Conservation (phyloP, 1,284 basidiomycete genomes). For the Grifola frondosa region DNA sequence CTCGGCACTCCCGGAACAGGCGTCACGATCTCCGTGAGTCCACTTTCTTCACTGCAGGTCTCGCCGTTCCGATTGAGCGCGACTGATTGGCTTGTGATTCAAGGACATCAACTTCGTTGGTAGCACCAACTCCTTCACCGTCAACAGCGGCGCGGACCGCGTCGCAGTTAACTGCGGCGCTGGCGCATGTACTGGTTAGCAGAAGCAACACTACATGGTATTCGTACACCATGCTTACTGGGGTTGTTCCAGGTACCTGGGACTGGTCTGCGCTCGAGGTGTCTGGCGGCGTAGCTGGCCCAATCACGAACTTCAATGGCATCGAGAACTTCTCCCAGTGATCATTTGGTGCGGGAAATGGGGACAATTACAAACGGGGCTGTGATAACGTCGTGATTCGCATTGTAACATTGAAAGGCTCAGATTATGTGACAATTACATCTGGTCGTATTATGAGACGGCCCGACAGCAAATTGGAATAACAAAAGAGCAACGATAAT, state of each 20-base stretch:
- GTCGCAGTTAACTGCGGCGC: slow-evolving; percentile 35
- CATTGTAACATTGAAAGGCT: no score
- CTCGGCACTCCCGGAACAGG: slow-evolving; percentile 39
- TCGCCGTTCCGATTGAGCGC: neutral
- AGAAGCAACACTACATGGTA: no score
- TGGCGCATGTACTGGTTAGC: slow-evolving; percentile 31
- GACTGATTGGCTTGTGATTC: neutral
- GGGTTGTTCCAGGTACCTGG: slow-evolving; percentile 44
- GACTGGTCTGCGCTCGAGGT: slow-evolving; percentile 49
- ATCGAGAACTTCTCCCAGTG: slow-evolving; percentile 37
- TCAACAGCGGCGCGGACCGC: slow-evolving; percentile 27
- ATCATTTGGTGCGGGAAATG: no score
- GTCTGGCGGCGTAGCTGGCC: slow-evolving; percentile 42
- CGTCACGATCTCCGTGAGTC: slow-evolving; percentile 28
- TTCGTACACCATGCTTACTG: neutral
- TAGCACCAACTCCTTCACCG: slow-evolving; percentile 25
- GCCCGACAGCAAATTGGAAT: no score
- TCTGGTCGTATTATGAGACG: no score
- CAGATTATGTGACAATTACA: no score
- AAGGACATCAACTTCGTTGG: slow-evolving; percentile 34
- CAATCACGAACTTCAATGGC: slow-evolving; percentile 37
- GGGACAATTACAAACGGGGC: no score
- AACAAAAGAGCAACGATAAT: no score
- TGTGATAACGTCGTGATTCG: no score
- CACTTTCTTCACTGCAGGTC: neutral